Evolutionary conservation across 2,329 filamentous ascomycete genomes (phyloP), one percentile per base, ranked within the genome.

Genomic region (Rachicladosporium sp.): DNA sequence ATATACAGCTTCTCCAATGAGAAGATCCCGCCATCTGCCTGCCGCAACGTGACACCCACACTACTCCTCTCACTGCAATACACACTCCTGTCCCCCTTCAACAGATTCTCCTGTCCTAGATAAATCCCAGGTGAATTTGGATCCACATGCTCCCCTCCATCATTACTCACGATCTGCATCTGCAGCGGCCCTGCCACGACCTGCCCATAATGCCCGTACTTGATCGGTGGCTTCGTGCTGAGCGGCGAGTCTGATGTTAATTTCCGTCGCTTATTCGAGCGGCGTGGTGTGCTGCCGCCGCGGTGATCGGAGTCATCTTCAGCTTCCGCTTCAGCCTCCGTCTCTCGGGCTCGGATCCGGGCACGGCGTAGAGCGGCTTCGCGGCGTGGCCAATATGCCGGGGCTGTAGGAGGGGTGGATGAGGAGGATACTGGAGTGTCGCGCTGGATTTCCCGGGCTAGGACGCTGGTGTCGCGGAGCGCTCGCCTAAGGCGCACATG

Each of bases 111-210:
- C 12, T 80, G 77, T 9, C 73, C 73, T 46, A 84, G 83, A 50
- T 79, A 74, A 11, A 52, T 53, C 13, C 39, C 44, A 6, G 55
- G 53, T 38, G 50, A 42, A 7, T 52, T 46, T 15, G 50, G 50
- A 45, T 80, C 78, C 37, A 73, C 69, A 50, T 73, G 74, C 43
- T 70, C 67, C 33, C 88, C 87, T 31, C 86, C 87, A 58, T 95
- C 88, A 55, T 87, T 95, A 66, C 80, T 91, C 36, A 84, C 73
- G 46, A 95, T 78, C 56, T 94, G 83, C 83, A 95, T 86, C 45
- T 73, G 80, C 52, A 95, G 65, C 47, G 75, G 72, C 3, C 87
- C 88, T 0, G 85, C 75, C 44, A 91, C 82, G 10, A 93, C 82
- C 61, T 94, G 88, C 11, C 88, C 89, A 58, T 81, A 86, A 52